Evolutionary conservation across 371 early-diverging fungal species (phyloP), one percentile per base, ranked within the genome.

Genomic region (Saksenaea vasiformis): DNA sequence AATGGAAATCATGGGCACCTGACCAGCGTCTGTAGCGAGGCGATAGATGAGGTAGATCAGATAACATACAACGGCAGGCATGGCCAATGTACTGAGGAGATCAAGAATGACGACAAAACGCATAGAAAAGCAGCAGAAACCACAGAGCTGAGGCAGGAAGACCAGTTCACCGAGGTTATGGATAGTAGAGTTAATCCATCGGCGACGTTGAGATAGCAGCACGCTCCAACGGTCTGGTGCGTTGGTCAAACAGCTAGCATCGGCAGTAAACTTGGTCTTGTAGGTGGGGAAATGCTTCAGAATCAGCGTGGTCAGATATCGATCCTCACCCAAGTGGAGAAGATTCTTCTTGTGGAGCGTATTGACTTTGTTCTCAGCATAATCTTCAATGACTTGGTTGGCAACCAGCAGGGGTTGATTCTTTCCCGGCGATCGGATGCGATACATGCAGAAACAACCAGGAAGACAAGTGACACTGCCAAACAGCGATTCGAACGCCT

Each of bases 141-240:
- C 98, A 67, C 98, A 98, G 14, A 97, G 84, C 54, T 90, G 88
- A 39, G 91, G 88, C 31, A 98, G 80, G 54, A 90, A 82, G 54
- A 93, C 82, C 36, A 98, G 81, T 75, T 96, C 98, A 66, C 95
- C 91, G 54, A 98, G 74, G 69, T 99, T 99, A 77, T 96, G 96
- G 35, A 98, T 90, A 0, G 99, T 99, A 8, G 97, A 96, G 74
- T 99, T 99, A 68, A 99, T 99, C 99, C 99, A 99, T 54, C 99
- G 86, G 71, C 99, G 91, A 64, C 99, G 90, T 73, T 99, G 99
- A 1, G 98, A 98, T 22, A 99, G 71, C 47, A 99, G 83, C 2
- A 99, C 93, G 34, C 85, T 80, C 90, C 97, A 99, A 65, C 84
- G 86, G 62, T 96, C 98, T 0, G 99, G 99, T 1, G 97, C 99